Conservation (phyloP, 306 rosid genomes). For the Psophocarpus tetragonolobus region DNA sequence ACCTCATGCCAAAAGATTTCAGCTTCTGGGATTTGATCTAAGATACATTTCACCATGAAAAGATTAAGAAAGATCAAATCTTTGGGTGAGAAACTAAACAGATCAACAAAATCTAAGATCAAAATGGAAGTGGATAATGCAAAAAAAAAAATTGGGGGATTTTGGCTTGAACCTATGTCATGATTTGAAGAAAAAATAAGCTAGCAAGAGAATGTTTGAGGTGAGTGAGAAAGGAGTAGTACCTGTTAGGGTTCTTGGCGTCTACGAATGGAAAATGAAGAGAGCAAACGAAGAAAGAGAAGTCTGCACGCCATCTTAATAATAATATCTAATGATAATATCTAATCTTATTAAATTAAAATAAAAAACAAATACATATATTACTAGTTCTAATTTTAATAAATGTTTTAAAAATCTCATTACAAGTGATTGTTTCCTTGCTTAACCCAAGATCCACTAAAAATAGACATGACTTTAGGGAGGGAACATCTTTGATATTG, state of each 20-base stretch:
- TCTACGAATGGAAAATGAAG: constrained; percentile 42
- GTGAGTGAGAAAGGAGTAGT: constrained; percentile 27
- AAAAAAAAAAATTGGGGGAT: not conserved
- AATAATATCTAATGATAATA: constrained; percentile 34
- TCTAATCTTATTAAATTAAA: constrained; percentile 15
- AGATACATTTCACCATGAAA: constrained; percentile 27
- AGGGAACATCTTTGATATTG: no score
- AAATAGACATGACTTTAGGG: no score
- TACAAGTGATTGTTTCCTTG: no score
- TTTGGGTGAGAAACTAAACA: constrained; percentile 13
- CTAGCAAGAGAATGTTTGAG: not conserved
- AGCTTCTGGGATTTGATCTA: constrained; percentile 39
- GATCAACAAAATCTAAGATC: constrained; percentile 22
- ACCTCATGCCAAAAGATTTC: constrained; percentile 30
- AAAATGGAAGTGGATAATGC: constrained; percentile 13
- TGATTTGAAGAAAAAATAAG: constrained; percentile 6
- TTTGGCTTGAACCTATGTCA: not conserved
- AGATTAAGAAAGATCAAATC: constrained; percentile 27
- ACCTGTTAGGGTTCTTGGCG: constrained; percentile 57
- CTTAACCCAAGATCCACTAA: no score
- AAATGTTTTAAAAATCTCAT: no score
- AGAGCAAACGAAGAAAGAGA: constrained; percentile 30
- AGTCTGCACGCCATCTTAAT: constrained; percentile 44
- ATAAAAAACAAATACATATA: not conserved
- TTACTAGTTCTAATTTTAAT: constrained; percentile 26